These are phyloP conservation scores for Myxozyma vanderwaltii DNA, from an alignment of 805 yeast species.

Conservation along the genomic window DNA sequence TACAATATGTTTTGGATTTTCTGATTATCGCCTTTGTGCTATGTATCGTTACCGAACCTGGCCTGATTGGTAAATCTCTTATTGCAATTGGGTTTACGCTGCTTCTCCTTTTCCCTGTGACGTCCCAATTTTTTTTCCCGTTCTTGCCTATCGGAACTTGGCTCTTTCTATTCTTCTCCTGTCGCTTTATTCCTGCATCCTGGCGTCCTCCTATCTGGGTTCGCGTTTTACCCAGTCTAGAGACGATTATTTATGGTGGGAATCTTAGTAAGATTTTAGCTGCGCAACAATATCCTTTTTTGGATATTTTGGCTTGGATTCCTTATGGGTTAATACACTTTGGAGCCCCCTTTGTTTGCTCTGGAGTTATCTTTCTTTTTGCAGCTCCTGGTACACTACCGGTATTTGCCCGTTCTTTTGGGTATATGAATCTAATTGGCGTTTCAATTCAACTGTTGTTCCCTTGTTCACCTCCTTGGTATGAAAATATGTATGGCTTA, in stretches of 20 bases:
- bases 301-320: conserved; percentile 90
- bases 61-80: conserved; percentile 39
- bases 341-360: conserved; percentile 85
- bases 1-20: conserved; percentile 53
- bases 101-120: conserved; percentile 66
- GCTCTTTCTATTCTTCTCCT: conserved; percentile 78
- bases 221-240: conserved; percentile 85
- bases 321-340: conserved; percentile 94
- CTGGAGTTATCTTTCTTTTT: conserved; percentile 74
- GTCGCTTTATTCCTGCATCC: conserved; percentile 63
- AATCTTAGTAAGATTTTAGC: conserved; percentile 80
- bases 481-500: conserved; percentile 71
- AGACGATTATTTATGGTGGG: conserved; percentile 90
- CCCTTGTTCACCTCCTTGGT: conserved; percentile 99
- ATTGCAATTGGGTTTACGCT: conserved; percentile 49
- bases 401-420: conserved; percentile 88
- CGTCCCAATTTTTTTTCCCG: conserved; percentile 80
- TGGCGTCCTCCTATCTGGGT: conserved; percentile 90
- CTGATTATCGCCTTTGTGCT: conserved; percentile 55
- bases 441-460: conserved; percentile 78
- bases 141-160: conserved; percentile 84
- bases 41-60: conserved; percentile 37
- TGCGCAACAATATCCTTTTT: conserved; percentile 59
- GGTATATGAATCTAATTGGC: conserved; percentile 88
- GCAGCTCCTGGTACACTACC: conserved; percentile 88